phyloP scores from a whole-genome alignment of 1,284 basidiomycete genomes.

The Leccinum ponderosum region DNA sequence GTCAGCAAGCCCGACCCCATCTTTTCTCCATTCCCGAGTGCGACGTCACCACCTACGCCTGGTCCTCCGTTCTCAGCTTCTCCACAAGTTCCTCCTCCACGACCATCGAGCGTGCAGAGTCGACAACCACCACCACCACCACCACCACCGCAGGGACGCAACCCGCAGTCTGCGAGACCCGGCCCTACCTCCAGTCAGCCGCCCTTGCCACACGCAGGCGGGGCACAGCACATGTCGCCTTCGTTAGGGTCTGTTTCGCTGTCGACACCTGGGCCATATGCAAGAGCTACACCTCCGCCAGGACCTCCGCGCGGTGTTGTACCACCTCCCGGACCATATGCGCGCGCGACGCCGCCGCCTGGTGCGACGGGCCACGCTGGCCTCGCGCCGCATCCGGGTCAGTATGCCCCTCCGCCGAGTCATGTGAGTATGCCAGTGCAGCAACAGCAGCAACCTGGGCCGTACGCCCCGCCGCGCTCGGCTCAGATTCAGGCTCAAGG shows the following conservation, averaged over 20 bases:
- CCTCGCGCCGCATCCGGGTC: slow-evolving; percentile 24
- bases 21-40: slow-evolving; percentile 88
- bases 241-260: slow-evolving; percentile 29
- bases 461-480: slow-evolving; percentile 36
- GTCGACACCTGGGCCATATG: slow-evolving; percentile 34
- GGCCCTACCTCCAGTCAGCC: slow-evolving; percentile 42
- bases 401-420: slow-evolving; percentile 34
- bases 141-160: slow-evolving; percentile 44
- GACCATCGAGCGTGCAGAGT: slow-evolving; percentile 59
- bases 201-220: slow-evolving; percentile 39
- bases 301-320: slow-evolving; percentile 36
- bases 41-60: slow-evolving; percentile 47
- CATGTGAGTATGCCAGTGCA: slow-evolving; percentile 21
- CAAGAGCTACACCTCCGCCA: slow-evolving; percentile 41
- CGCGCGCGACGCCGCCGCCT: slow-evolving; percentile 44
- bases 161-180: slow-evolving; percentile 38
- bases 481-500: slow-evolving; percentile 10
- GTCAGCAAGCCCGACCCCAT: slow-evolving; percentile 69
- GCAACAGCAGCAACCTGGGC: slow-evolving; percentile 38
- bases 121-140: slow-evolving; percentile 41
- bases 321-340: slow-evolving; percentile 35
- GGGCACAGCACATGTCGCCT: slow-evolving; percentile 46
- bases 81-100: slow-evolving; percentile 51
- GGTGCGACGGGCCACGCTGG: slow-evolving; percentile 33
- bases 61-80: slow-evolving; percentile 42